A percentile compares a stretch with the other conserved stretches of the same genome.
Evolutionary conservation across 306 rosid genomes (phyloP).

Genomic region (Lablab purpureus): DNA sequence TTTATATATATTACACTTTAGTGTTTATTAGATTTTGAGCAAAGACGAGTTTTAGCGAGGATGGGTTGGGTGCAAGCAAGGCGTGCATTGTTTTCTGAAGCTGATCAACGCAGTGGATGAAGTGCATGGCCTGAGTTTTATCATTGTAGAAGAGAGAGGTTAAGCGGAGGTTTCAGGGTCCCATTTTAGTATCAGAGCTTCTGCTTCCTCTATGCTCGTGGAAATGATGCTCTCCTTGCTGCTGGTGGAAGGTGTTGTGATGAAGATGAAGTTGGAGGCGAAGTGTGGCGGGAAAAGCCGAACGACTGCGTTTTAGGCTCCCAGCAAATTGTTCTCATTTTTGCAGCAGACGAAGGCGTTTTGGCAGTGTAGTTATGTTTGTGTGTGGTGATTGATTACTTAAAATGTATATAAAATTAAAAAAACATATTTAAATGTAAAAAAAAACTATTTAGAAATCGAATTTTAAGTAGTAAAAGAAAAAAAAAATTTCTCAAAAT

Average conservation of each 20-base stretch:
- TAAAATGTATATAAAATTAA: too few relatives aligned
- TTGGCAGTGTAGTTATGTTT: background rate
- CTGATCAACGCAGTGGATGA: background rate
- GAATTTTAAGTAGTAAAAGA: too few relatives aligned
- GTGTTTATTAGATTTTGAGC: conserved; percentile 9
- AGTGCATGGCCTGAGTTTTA: conserved; percentile 10
- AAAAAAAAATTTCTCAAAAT: too few relatives aligned
- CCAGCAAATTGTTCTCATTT: background rate
- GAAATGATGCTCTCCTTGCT: background rate
- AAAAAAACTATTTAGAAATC: too few relatives aligned
- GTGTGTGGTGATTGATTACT: too few relatives aligned
- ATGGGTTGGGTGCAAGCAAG: background rate
- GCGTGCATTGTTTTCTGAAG: conserved; percentile 16
- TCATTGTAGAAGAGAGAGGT: conserved; percentile 19
- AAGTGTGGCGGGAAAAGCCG: background rate
- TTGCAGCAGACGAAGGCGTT: background rate
- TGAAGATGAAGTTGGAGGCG: background rate
- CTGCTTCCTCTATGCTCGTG: background rate
- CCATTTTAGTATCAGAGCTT: conserved; percentile 27
- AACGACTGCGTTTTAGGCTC: conserved; percentile 15
- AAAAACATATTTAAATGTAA: too few relatives aligned
- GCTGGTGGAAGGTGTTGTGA: background rate
- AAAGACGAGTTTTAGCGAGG: background rate
- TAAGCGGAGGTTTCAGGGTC: conserved; percentile 15
- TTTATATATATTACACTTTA: too few relatives aligned